Evolutionary conservation across 208 protist genomes (phyloP), one percentile per base, ranked within the genome.

Genomic region (Acanthamoeba royreba): DNA sequence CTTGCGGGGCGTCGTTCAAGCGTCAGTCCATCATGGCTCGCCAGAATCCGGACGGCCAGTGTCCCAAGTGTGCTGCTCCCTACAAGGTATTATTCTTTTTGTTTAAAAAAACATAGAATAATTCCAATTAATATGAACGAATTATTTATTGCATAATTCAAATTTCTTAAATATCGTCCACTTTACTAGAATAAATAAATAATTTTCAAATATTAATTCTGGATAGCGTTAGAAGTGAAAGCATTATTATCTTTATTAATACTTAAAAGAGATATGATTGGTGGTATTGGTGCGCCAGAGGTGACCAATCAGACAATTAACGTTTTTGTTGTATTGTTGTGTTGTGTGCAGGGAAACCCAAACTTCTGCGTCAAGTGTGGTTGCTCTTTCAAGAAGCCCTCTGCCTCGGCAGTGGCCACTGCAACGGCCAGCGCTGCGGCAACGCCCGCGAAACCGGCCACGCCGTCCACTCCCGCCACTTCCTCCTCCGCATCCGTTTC

Each of bases 341-440:
- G n/a, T 79, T 13, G 28, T 79, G 35, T 40, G n/a, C 81, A 89
- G 81, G 81, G 81, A 45, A 66, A 40, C 31, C 81, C 81, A 33
- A 69, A 55, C 46, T 89, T 89, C 35, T 89, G 81, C 81, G 53
- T 89, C 31, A 89, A 89, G 22, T 89, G 81, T 61, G 81, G 81
- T 35, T 89, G 53, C 22, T 69, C 49, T 17, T 66, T 89, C 49
- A 89, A 63, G 35, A 89, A 89, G 53, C 42, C 81, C 33, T 17
- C 53, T 2, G 81, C 33, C 42, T 63, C 81, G n/a, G n/a, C 81
- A 9, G 81, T 25, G 9, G 81, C 46, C 46, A 46, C 43, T 25
- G 2, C 81, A 89, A 61, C 22, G 53, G n/a, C 53, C 19, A 19
- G 19, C n/a, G 53, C 81, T 79, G n/a, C n/a, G 15, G 49, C 47